Conservation (phyloP, 345 rosid genomes). For the Boechera stricta region DNA sequence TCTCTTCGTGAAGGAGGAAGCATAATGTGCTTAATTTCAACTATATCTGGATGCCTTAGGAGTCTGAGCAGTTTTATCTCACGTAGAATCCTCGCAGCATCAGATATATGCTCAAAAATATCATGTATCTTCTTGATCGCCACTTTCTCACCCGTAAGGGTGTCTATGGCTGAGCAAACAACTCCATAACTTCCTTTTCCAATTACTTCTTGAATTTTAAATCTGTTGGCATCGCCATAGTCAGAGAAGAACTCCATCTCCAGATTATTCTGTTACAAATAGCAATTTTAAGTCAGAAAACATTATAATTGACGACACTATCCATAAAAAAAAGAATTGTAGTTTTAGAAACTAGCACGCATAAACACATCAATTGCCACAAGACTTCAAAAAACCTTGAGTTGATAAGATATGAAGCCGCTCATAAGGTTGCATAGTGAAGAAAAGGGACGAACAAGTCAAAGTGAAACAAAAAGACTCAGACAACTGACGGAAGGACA, state of each 20-base stretch:
- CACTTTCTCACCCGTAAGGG: slow-evolving; percentile 82
- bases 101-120: slow-evolving; percentile 89
- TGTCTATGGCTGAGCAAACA: slow-evolving; percentile 91
- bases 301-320: not conserved
- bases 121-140: slow-evolving; percentile 92
- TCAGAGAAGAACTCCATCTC: slow-evolving; percentile 93
- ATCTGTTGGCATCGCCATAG: slow-evolving; percentile 89
- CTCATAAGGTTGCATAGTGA: not conserved
- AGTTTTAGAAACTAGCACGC: too few relatives aligned
- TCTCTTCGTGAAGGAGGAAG: slow-evolving; percentile 92
- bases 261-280: slow-evolving; percentile 61
- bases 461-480: too few relatives aligned
- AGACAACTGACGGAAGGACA: too few relatives aligned
- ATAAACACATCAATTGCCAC: slow-evolving; percentile 11
- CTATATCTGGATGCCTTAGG: slow-evolving; percentile 87
- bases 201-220: slow-evolving; percentile 85
- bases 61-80: slow-evolving; percentile 91
- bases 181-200: slow-evolving; percentile 97
- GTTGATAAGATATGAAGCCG: not conserved
- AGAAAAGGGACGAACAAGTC: too few relatives aligned
- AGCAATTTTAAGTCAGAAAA: slow-evolving; percentile 15
- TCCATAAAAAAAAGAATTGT: not conserved
- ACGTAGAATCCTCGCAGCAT: slow-evolving; percentile 89
- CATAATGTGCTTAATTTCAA: slow-evolving; percentile 96
- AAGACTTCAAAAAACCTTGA: not conserved